These are phyloP conservation scores for Leptomonas pyrrhocoris DNA, from an alignment of 208 protist genomes.

Conservation along the genomic window DNA sequence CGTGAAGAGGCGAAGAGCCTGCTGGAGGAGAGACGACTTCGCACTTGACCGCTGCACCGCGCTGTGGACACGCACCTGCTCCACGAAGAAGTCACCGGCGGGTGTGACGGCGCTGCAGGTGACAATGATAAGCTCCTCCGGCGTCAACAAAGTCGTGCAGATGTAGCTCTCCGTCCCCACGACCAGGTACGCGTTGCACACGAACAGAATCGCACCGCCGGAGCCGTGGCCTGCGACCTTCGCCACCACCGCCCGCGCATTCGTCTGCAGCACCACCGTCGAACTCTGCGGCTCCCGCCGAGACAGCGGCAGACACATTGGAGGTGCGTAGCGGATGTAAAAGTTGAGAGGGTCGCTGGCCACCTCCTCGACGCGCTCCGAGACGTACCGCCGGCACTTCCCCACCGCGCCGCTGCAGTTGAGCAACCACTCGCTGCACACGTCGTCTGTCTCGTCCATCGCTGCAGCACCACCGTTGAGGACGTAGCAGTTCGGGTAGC, in stretches of 20 bases:
- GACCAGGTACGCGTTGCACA: constrained; percentile 71
- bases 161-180: constrained; percentile 61
- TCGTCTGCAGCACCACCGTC: constrained; percentile 23
- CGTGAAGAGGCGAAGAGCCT: constrained; percentile 52
- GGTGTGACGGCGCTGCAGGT: constrained; percentile 66
- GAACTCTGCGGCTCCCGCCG: constrained; percentile 6
- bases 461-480: constrained; percentile 12
- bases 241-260: constrained; percentile 47
- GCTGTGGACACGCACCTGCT: constrained; percentile 49
- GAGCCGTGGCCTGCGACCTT: constrained; percentile 43
- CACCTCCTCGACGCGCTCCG: constrained; percentile 41
- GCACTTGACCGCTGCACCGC: constrained; percentile 41
- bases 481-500: constrained; percentile 33
- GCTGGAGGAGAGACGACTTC: constrained; percentile 43
- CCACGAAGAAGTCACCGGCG: constrained; percentile 63
- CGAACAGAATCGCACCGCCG: constrained; percentile 31
- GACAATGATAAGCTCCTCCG: constrained; percentile 61
- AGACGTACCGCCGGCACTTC: constrained; percentile 15
- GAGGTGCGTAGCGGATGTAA: constrained; percentile 62
- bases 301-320: constrained; percentile 49
- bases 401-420: constrained; percentile 41
- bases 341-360: constrained; percentile 45
- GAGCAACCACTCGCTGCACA: constrained; percentile 35
- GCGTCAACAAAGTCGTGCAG: constrained; percentile 56
- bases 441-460: constrained; percentile 1